Percentiles rank a stretch among this genome's conserved stretches.
Evolutionary conservation across 257 asterid genomes (phyloP).

Genomic region (Catharanthus roseus): DNA sequence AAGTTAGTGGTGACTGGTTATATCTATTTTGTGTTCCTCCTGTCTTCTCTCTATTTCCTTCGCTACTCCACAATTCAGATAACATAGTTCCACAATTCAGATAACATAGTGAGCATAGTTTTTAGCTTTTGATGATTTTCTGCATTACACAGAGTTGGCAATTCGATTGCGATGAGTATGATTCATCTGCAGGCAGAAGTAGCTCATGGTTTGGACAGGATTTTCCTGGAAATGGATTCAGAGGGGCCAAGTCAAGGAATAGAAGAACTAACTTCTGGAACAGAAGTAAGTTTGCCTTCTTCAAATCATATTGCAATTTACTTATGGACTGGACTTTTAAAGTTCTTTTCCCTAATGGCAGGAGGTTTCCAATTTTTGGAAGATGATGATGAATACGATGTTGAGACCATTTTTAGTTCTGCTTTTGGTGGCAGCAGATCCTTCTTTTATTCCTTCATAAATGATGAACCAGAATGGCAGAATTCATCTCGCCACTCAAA

Average conservation of each 20-base stretch:
- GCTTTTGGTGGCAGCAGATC: slow-evolving; percentile 39
- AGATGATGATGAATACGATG: slow-evolving; percentile 48
- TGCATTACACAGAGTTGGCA: slow-evolving; percentile 44
- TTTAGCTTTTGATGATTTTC: slow-evolving; percentile 1
- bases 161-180: slow-evolving; percentile 35
- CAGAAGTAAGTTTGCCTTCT: slow-evolving; percentile 37
- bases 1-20: slow-evolving; percentile 35
- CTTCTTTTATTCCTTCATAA: slow-evolving; percentile 52
- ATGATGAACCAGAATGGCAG: slow-evolving; percentile 47
- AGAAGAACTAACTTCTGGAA: slow-evolving; percentile 29
- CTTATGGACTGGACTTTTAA: neutral
- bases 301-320: neutral
- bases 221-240: slow-evolving; percentile 38
- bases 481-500: slow-evolving; percentile 47
- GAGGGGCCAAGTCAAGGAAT: slow-evolving; percentile 41
- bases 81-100: no score
- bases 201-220: slow-evolving; percentile 63
- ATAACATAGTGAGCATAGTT: neutral
- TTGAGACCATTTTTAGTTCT: slow-evolving; percentile 51
- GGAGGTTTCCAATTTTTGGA: slow-evolving; percentile 50
- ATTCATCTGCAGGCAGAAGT: slow-evolving; percentile 36
- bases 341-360: slow-evolving; percentile 15
- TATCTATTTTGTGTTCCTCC: neutral
- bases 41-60: slow-evolving; percentile 1
- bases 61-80: neutral